These are phyloP conservation scores for Lunularia cruciata DNA, from an alignment of 225 moss, liverwort and hornwort species.

Conservation along the genomic window DNA sequence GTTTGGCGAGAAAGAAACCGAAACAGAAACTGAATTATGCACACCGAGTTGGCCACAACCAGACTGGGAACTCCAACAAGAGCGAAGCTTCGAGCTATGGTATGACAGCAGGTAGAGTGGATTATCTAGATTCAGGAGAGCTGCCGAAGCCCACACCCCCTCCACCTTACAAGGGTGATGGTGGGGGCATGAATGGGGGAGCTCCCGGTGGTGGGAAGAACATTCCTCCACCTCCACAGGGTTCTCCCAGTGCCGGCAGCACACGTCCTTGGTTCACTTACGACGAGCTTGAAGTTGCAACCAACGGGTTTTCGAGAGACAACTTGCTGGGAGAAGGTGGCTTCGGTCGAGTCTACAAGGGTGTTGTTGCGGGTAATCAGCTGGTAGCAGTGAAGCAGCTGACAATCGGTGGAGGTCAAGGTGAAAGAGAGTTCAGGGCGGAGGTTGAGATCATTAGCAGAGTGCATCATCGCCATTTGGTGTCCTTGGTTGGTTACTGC, in stretches of 20 bases:
- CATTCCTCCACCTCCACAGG: slow-evolving; percentile 46
- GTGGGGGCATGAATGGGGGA: slow-evolving; percentile 8
- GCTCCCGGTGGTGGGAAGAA: slow-evolving; percentile 6
- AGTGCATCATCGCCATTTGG: slow-evolving; percentile 89
- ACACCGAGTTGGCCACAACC: slow-evolving; percentile 28
- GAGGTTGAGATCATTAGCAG: slow-evolving; percentile 94
- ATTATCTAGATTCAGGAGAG: slow-evolving; percentile 39
- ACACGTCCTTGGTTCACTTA: slow-evolving; percentile 86
- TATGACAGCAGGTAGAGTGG: slow-evolving; percentile 5
- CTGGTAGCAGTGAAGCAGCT: slow-evolving; percentile 91
- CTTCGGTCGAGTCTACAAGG: slow-evolving; percentile 85
- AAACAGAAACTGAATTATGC: slow-evolving; percentile 32
- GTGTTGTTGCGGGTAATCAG: slow-evolving; percentile 60
- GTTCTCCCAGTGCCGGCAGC: slow-evolving; percentile 52
- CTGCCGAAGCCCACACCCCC: slow-evolving; percentile 20
- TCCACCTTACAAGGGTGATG: slow-evolving; percentile 19
- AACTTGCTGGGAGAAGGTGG: slow-evolving; percentile 82
- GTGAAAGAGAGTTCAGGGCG: slow-evolving; percentile 82
- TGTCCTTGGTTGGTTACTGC: slow-evolving; percentile 84
- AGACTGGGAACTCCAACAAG: slow-evolving; percentile 7
- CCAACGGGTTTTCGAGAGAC: slow-evolving; percentile 62
- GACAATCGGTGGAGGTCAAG: slow-evolving; percentile 84
- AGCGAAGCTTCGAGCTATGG: slow-evolving; percentile 23
- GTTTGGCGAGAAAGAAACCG: slow-evolving; percentile 31
- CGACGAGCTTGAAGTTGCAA: slow-evolving; percentile 66